Evolutionary conservation across 257 asterid species (phyloP), one percentile per base, ranked within the genome.

Genomic region (Penstemon newberryi): DNA sequence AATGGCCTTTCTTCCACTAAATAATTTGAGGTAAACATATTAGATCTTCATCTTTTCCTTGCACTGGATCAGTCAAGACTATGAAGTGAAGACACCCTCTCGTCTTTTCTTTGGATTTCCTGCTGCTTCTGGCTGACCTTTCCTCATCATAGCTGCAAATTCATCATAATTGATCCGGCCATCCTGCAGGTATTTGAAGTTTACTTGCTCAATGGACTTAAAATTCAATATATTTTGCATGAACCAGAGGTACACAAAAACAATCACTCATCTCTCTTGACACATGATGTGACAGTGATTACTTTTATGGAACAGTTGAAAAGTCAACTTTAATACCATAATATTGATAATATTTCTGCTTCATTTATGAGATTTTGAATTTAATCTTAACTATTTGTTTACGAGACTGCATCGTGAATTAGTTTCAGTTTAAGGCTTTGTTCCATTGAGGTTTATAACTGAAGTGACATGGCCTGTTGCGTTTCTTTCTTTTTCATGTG

Each of bases 111-210:
- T 92, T 44, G 82, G 86, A 66, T 84, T 84, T 13, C 70, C 79
- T 51, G 77, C 80, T 69, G 78, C 80, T n/a, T 89, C 96, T 41
- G 89, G 94, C 65, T 85, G 72, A 11, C 96, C 95, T 81, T 87
- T 89, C 87, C 72, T 89, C 98, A 87, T 92, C 96, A 92, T 89
- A 50, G 94, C 96, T 56, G 80, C 80, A 55, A 92, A 92, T 66
- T 92, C 98, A 8, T 89, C 96, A 43, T 83, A 89, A 75, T 92
- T 86, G 65, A 89, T 92, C 63, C 85, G 78, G 6, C 96, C 96
- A 77, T 89, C 98, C 98, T 89, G 80, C 75, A 75, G 4, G 45
- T 53, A 47, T 51, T 49, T 56, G 38, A n/a, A 45, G 36, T 13
- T 54, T 45, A 39, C 6, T 71, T n/a, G 8, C 10, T 56, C 7